Conservation (phyloP, 2,329 filamentous ascomycete species). For the Diaporthe ilicicola region DNA sequence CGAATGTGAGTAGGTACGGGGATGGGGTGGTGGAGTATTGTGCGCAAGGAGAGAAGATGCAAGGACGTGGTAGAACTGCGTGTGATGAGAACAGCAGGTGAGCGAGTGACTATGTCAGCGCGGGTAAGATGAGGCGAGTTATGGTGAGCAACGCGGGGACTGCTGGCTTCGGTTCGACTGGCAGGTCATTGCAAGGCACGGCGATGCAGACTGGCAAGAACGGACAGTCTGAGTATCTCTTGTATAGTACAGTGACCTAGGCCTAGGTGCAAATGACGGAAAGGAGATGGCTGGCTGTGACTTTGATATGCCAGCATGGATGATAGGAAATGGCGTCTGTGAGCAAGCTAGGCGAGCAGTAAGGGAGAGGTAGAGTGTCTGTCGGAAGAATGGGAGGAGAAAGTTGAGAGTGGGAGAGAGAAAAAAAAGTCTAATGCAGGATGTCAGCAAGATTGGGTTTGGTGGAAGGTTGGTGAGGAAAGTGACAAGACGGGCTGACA, state of each 20-base stretch:
- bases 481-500: slow-evolving; percentile 26
- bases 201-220: not conserved
- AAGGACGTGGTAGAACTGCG: not conserved
- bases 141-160: slow-evolving; percentile 6
- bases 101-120: not conserved
- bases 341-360: not conserved
- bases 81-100: not conserved
- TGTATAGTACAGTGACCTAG: slow-evolving; percentile 20
- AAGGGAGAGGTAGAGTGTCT: not conserved
- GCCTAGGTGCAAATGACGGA: slow-evolving; percentile 4
- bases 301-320: slow-evolving; percentile 14
- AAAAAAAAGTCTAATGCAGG: slow-evolving; percentile 22
- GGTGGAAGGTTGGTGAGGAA: slow-evolving; percentile 7
- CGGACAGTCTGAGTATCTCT: slow-evolving; percentile 28
- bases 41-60: not conserved
- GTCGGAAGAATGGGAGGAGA: slow-evolving; percentile 4
- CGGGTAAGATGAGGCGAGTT: not conserved
- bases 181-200: slow-evolving; percentile 24
- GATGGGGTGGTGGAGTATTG: not conserved
- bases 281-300: slow-evolving; percentile 15
- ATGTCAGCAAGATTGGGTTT: slow-evolving; percentile 22
- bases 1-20: not conserved
- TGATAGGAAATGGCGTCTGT: slow-evolving; percentile 4
- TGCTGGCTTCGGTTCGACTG: slow-evolving; percentile 16
- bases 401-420: slow-evolving; percentile 6